Base-by-base conservation (phyloP, 345 rosid genomes). In the Gossypium raimondii region DNA sequence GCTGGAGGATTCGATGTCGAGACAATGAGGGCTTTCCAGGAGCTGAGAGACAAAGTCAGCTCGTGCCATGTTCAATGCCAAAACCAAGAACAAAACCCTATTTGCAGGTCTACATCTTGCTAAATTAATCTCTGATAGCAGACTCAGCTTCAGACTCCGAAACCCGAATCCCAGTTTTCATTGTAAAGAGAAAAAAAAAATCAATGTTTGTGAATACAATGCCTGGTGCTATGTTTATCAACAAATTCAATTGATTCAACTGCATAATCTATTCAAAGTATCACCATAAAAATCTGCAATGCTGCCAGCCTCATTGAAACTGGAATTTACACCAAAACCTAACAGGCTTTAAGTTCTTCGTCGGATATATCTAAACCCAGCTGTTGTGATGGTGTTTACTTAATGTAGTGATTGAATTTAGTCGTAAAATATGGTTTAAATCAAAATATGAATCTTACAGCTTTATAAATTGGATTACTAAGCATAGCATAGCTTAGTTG, bases 1-100 rank as follows among this genome's bases (percentile, higher is more conserved):
- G 99, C 98, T 0, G 99, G 99, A 77, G 99, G 99, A 47, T 96
- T 96, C 66, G 97, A 96, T 38, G 94, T 76, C 62, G 99, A 92
- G 77, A 96, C 97, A 2, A 96, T 96, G 99, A 89, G 82, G 78
- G 99, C 97, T 24, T 96, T 96, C 72, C 89, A 92, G 78, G 98
- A 96, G 84, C 78, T 96, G 83, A 88, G 98, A 80, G 98, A 95
- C 73, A 95, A 92, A 81, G 98, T 93, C 2, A 83, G 92, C 73
- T 86, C 86, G 11, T 91, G 99, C 76, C 92, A 87, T 63, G 76
- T 83, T 61, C 92, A 89, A 61, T 87, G 85, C 77, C 97, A 89
- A 80, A 89, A 78, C 87, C 95, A 87, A 48, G 89, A 86, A 57
- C 90, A 84, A 77, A 93, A 89, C 77, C 73, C 87, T 47, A 48